Percentiles rank a stretch among this genome's conserved stretches.
Evolutionary conservation across 805 yeast genomes (phyloP).

Genomic region (Naumovozyma dairenensis): DNA sequence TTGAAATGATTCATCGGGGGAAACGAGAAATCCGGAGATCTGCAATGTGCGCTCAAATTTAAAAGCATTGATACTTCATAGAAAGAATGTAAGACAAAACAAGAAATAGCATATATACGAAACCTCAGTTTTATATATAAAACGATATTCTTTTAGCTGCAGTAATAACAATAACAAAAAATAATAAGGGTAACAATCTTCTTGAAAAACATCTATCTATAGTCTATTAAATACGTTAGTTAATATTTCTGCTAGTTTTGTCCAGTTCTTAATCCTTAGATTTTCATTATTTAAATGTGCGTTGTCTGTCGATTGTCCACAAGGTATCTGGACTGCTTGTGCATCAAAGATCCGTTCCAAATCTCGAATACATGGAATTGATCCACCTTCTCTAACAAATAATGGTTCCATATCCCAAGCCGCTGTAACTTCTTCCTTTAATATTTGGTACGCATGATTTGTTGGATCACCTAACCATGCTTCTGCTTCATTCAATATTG

Average conservation of each 20-base stretch:
- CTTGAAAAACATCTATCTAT: no score
- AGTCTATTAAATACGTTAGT: slow-evolving; percentile 41
- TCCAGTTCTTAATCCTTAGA: slow-evolving; percentile 65
- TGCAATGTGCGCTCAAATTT: no score
- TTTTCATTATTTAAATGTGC: slow-evolving; percentile 90
- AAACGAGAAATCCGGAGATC: no score
- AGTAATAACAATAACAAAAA: no score
- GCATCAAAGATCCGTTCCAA: slow-evolving; percentile 76
- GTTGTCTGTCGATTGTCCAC: slow-evolving; percentile 91
- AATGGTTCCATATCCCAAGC: slow-evolving; percentile 81
- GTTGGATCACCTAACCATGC: slow-evolving; percentile 91
- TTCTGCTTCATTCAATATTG: slow-evolving; percentile 76
- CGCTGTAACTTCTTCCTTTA: slow-evolving; percentile 48
- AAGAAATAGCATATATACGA: no score
- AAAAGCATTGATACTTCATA: no score
- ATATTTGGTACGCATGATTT: slow-evolving; percentile 60
- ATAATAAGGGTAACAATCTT: no score
- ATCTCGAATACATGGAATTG: slow-evolving; percentile 82
- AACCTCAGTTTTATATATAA: no score
- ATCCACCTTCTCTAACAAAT: slow-evolving; percentile 91
- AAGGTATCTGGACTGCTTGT: slow-evolving; percentile 90
- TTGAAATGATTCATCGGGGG: no score
- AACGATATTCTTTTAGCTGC: no score
- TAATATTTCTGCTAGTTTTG: slow-evolving; percentile 60
- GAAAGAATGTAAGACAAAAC: no score